Percentiles rank a stretch among this genome's conserved stretches.
phyloP scores from a whole-genome alignment of 2,329 filamentous ascomycete genomes.

The Xylaria sp. region DNA sequence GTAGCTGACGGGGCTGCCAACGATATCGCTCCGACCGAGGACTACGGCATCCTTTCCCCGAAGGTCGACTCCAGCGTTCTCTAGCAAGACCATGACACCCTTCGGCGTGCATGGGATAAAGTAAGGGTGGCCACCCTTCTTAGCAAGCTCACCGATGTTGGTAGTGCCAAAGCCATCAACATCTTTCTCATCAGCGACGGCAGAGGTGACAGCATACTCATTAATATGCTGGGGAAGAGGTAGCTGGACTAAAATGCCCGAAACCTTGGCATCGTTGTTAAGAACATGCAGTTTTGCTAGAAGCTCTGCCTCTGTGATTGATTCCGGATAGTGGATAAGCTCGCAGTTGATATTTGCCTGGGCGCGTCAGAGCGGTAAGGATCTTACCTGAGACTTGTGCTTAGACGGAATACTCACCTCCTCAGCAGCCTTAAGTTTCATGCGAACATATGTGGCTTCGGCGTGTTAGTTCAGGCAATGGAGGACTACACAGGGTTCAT shows the following conservation, averaged over 20 bases:
- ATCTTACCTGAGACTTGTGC: not conserved
- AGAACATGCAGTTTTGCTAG: slow-evolving; percentile 79
- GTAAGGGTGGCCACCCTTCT: slow-evolving; percentile 85
- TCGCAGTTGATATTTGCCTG: slow-evolving; percentile 90
- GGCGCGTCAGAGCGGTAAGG: slow-evolving; percentile 32
- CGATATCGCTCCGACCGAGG: slow-evolving; percentile 93
- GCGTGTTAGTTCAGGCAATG: slow-evolving; percentile 39
- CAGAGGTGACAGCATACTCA: slow-evolving; percentile 88
- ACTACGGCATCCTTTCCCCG: slow-evolving; percentile 94
- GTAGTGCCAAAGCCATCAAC: slow-evolving; percentile 94
- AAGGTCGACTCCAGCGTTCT: slow-evolving; percentile 82
- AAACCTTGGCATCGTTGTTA: slow-evolving; percentile 85
- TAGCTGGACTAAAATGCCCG: slow-evolving; percentile 93
- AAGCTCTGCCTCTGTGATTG: slow-evolving; percentile 83
- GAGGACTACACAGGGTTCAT: slow-evolving; percentile 26
- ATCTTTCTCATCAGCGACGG: slow-evolving; percentile 92
- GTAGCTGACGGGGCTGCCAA: slow-evolving; percentile 95
- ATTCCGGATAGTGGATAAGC: slow-evolving; percentile 80
- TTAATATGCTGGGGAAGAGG: slow-evolving; percentile 88
- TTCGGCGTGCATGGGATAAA: slow-evolving; percentile 97
- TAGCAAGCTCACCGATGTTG: slow-evolving; percentile 97
- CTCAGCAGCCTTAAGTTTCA: slow-evolving; percentile 97
- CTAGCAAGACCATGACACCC: slow-evolving; percentile 91
- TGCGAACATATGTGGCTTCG: slow-evolving; percentile 94
- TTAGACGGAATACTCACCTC: slow-evolving; percentile 64